phyloP scores from a whole-genome alignment of 1,284 basidiomycete genomes.

The Wolfiporia cocos region DNA sequence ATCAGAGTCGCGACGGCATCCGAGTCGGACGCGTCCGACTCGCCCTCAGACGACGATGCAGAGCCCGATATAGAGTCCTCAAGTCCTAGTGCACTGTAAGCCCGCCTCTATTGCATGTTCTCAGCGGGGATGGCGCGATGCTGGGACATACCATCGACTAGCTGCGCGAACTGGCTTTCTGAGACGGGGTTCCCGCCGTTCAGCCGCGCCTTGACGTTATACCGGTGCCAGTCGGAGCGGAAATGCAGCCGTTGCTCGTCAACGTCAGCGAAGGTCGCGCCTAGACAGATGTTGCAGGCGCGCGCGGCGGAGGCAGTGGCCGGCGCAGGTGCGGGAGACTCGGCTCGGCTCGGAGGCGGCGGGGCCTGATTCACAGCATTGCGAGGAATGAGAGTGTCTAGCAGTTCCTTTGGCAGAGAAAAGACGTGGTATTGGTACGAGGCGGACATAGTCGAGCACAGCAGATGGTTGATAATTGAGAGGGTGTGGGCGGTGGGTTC shows the following conservation, averaged over 20 bases:
- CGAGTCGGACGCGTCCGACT: slow-evolving; percentile 49
- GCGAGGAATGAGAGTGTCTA: slow-evolving; percentile 62
- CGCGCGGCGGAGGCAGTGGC: slow-evolving; percentile 36
- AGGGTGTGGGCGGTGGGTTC: no score
- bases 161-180: slow-evolving; percentile 66
- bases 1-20: slow-evolving; percentile 68
- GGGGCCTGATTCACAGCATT: slow-evolving; percentile 40
- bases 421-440: slow-evolving; percentile 17
- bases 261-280: slow-evolving; percentile 65
- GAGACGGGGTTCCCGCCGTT: slow-evolving; percentile 54
- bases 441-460: slow-evolving; percentile 10
- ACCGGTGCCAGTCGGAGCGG: slow-evolving; percentile 96
- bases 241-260: slow-evolving; percentile 87
- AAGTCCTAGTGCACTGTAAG: slow-evolving; percentile 42
- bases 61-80: slow-evolving; percentile 90
- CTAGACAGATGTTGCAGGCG: slow-evolving; percentile 76
- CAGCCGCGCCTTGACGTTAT: slow-evolving; percentile 86
- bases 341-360: slow-evolving; percentile 19
- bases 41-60: slow-evolving; percentile 57
- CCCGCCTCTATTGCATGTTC: no score
- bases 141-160: slow-evolving; percentile 59
- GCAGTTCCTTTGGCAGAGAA: slow-evolving; percentile 54
- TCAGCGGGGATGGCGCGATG: no score
- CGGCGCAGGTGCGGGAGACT: slow-evolving; percentile 22
- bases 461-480: no score